Base-by-base conservation (phyloP, 495 filamentous ascomycete genomes). In the Podospora didyma region DNA sequence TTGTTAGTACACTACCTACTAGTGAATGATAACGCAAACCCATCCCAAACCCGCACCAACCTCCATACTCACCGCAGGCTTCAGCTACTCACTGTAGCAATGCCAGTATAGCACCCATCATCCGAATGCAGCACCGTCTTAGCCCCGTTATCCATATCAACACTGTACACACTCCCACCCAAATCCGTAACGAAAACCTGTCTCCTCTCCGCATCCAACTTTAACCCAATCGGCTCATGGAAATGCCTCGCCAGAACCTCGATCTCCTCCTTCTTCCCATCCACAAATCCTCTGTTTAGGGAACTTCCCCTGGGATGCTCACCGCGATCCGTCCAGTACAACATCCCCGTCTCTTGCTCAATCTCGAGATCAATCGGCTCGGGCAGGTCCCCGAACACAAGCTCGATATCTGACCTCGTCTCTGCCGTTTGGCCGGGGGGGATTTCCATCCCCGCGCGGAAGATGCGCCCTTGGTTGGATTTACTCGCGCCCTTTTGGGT, bases 311-410 rank as follows among this genome's bases (percentile, higher is more conserved):
- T 44, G 0, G 74, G 77, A 11, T 70, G 67, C 59, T 82, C 78
- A 1, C 80, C 80, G 0, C 79, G 73, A 56, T 81, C 79, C 0
- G 79, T 81, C 81, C 77, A 82, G 58, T 80, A 82, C 11, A 82
- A 56, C 14, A 50, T 63, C 22, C 67, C 53, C 0, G 48, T 51
- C 14, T 60, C 56, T 16, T 48, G 56, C 52, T 82, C 77, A 7
- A 81, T 46, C 37, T 77, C 73, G 12, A 83, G 62, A 61, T 84
- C 78, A 64, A 84, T 80, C 1, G 79, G 77, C 53, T 84, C 80
- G 0, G 80, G 80, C 20, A 83, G 56, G 4, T 51, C 52, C 2
- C 14, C 17, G 21, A 51, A 42, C 17, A 51, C 31, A 4, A 39
- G 28, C 41, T 53, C 39, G 16, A 53, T 46, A 45, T 46, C 37